These are phyloP conservation scores for Herpetospermum pedunculosum DNA, from an alignment of 306 rosid species.

Conservation along the genomic window DNA sequence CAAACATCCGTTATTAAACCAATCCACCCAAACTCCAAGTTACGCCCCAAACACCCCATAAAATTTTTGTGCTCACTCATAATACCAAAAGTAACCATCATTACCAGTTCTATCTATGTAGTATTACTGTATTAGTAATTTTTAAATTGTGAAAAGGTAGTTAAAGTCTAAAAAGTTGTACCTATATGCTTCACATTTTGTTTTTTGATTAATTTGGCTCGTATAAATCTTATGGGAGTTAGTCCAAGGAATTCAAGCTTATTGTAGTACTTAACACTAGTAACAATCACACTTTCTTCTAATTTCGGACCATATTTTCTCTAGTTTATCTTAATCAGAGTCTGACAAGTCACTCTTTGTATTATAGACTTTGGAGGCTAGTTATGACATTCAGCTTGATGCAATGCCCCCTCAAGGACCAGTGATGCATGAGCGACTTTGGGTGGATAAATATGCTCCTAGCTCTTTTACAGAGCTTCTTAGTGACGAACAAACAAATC, in stretches of 20 bases:
- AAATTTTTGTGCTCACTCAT: conserved; percentile 11
- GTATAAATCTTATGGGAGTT: background rate
- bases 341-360: conserved; percentile 11
- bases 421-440: conserved; percentile 48
- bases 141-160: background rate
- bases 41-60: too few species aligned
- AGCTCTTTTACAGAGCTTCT: conserved; percentile 85
- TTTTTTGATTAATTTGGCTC: background rate
- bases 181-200: background rate
- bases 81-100: background rate
- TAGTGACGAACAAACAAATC: conserved; percentile 94
- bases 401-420: conserved; percentile 36
- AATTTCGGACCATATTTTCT: background rate
- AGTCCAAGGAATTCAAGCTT: background rate
- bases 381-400: conserved; percentile 41
- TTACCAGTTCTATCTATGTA: background rate
- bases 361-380: conserved; percentile 54
- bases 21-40: too few species aligned
- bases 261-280: background rate
- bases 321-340: background rate
- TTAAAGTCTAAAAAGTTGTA: background rate
- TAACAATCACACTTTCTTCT: background rate
- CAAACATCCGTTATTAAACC: too few species aligned
- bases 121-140: background rate
- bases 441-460: conserved; percentile 98